phyloP scores from a whole-genome alignment of 495 filamentous ascomycete genomes.

The Stereocaulon alpinum region DNA sequence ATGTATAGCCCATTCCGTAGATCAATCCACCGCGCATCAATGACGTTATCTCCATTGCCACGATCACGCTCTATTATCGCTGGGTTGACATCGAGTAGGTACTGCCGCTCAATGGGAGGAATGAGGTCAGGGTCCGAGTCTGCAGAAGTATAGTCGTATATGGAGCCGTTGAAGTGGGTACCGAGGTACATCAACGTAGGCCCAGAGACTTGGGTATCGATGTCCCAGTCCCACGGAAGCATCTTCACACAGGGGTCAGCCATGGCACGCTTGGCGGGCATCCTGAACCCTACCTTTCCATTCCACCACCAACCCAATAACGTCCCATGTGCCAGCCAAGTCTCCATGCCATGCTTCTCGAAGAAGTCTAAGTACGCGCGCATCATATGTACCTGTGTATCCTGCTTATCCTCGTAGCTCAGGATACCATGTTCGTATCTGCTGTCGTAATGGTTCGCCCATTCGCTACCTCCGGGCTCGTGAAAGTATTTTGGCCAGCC shows the following conservation, averaged over 20 bases:
- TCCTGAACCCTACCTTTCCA: conserved; percentile 39
- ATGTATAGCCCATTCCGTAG: conserved; percentile 67
- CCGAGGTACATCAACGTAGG: conserved; percentile 53
- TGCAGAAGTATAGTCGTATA: conserved; percentile 44
- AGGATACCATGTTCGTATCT: conserved; percentile 55
- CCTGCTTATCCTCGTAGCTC: conserved; percentile 50
- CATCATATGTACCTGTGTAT: conserved; percentile 57
- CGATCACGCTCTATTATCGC: conserved; percentile 47
- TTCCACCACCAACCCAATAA: conserved; percentile 92
- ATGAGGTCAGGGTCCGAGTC: conserved; percentile 17
- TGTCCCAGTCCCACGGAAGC: conserved; percentile 80
- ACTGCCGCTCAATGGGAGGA: conserved; percentile 37
- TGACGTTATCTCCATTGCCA: conserved; percentile 64
- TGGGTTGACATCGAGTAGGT: conserved; percentile 73
- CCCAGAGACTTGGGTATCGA: conserved; percentile 70
- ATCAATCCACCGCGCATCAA: conserved; percentile 83
- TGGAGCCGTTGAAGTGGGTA: conserved; percentile 52
- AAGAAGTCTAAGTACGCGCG: conserved; percentile 63
- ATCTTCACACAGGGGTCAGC: conserved; percentile 31
- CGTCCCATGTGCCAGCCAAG: conserved; percentile 84
- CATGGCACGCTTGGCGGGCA: background rate
- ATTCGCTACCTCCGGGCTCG: conserved; percentile 47
- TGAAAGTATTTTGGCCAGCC: conserved; percentile 35
- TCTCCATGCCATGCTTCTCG: conserved; percentile 53
- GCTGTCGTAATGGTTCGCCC: conserved; percentile 59